phyloP scores from a whole-genome alignment of 106 monocot genomes.

The Allium fistulosum region DNA sequence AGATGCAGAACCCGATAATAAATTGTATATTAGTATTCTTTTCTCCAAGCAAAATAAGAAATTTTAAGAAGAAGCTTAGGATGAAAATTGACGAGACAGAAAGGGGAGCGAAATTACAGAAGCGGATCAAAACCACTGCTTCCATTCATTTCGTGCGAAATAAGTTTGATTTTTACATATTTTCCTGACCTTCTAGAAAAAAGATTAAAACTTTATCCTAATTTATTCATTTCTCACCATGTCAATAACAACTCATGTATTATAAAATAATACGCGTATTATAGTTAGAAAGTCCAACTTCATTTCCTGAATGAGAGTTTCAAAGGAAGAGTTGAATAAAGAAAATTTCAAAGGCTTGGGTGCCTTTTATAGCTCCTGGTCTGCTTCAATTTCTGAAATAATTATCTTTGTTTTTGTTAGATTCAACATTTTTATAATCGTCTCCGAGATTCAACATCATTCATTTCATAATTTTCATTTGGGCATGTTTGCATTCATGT shows the following conservation, averaged over 20 bases:
- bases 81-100: not conserved
- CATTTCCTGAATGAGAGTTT: not conserved
- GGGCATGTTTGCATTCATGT: no score
- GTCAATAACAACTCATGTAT: not conserved
- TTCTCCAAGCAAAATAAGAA: no score
- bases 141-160: not conserved
- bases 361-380: slow-evolving; percentile 4
- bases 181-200: slow-evolving; percentile 1
- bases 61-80: no score
- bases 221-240: not conserved
- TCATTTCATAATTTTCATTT: no score
- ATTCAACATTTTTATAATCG: not conserved
- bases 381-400: not conserved
- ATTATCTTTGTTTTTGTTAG: not conserved
- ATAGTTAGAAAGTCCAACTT: not conserved
- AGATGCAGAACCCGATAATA: no score
- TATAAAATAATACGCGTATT: slow-evolving; percentile 1
- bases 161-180: not conserved
- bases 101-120: not conserved
- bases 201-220: not conserved
- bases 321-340: not conserved
- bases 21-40: no score
- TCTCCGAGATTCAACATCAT: no score
- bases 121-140: not conserved
- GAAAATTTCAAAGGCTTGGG: slow-evolving; percentile 8